Percentiles rank a stretch among this genome's conserved stretches.
These are phyloP conservation scores for Trichosporon sp. DNA, from an alignment of 1,284 basidiomycete genomes.

Conservation along the genomic window DNA sequence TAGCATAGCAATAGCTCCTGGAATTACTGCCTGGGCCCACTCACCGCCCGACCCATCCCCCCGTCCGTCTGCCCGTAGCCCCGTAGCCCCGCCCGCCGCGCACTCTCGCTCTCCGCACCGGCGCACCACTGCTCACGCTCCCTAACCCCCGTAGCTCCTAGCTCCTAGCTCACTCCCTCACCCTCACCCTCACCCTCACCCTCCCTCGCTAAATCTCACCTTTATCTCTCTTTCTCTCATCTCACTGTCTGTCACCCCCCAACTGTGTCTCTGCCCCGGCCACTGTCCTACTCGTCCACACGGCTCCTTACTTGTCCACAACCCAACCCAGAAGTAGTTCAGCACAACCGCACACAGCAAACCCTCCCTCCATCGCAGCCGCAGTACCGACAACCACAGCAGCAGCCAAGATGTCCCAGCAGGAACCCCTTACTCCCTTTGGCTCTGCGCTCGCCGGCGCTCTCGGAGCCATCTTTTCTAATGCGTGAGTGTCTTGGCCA, in stretches of 20 bases:
- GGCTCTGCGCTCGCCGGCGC: constrained; percentile 91
- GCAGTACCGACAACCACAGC: neutral
- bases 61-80: no score
- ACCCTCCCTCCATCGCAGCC: neutral
- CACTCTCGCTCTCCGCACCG: no score
- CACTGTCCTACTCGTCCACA: neutral
- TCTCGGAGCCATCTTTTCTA: constrained; percentile 85
- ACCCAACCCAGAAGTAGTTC: neutral
- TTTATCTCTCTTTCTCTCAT: neutral
- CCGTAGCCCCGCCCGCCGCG: no score
- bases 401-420: neutral
- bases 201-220: neutral
- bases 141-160: no score
- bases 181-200: neutral
- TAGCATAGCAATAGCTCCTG: no score
- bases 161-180: no score
- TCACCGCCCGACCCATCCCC: neutral
- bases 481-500: constrained; percentile 63
- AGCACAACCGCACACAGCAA: neutral
- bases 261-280: neutral
- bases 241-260: neutral
- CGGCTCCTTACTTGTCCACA: neutral
- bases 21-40: neutral
- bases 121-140: no score
- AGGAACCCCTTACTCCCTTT: constrained; percentile 68